Percentiles rank a stretch among this genome's conserved stretches.
phyloP scores from a whole-genome alignment of 176 grass and related monocot genomes.

The Alloteropsis semialata region DNA sequence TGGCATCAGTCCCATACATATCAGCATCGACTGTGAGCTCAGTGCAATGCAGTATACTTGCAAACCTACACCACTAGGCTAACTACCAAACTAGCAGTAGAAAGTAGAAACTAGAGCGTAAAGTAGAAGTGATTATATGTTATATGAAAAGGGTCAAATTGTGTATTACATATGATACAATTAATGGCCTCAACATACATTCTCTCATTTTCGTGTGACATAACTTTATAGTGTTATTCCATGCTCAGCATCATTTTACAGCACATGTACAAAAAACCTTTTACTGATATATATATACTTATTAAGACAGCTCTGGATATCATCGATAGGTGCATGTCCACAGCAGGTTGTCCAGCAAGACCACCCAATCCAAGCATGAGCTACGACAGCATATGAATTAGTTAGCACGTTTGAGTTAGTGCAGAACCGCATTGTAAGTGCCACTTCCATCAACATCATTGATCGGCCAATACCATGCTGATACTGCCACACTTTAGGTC shows the following conservation, averaged over 20 bases:
- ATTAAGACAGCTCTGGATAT: not conserved
- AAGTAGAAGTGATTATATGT: not conserved
- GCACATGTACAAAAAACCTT: not conserved
- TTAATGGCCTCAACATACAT: conserved; percentile 7
- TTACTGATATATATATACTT: conserved; percentile 17
- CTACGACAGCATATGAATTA: not conserved
- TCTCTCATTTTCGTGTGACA: not conserved
- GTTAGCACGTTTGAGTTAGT: not conserved
- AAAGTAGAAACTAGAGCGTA: not conserved
- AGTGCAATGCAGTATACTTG: not conserved
- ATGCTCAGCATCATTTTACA: conserved; percentile 15
- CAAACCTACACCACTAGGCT: too few relatives aligned
- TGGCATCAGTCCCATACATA: not conserved
- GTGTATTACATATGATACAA: not conserved
- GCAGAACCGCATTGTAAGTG: not conserved
- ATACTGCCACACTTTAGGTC: not conserved
- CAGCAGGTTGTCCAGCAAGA: not conserved
- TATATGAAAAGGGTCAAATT: not conserved
- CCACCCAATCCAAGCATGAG: not conserved
- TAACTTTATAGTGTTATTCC: conserved; percentile 9
- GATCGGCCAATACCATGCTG: not conserved
- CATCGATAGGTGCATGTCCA: not conserved
- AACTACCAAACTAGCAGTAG: not conserved
- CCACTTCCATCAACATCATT: not conserved
- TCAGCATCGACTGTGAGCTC: not conserved